phyloP scores from a whole-genome alignment of 2,329 filamentous ascomycete genomes.

The Verticillium longisporum region DNA sequence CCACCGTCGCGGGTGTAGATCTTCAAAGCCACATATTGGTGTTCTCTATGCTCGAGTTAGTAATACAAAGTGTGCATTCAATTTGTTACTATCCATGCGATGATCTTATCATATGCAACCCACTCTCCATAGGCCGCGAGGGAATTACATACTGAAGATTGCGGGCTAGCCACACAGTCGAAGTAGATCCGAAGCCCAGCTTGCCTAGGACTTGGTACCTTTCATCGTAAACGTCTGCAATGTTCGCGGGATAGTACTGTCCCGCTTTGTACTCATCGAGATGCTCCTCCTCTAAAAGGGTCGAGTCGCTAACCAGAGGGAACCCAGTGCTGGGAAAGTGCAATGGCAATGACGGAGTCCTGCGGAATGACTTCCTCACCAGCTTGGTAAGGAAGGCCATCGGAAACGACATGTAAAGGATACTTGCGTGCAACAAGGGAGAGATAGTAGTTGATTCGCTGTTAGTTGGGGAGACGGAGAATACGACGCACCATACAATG shows the following conservation, averaged over 20 bases:
- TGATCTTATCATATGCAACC: too few relatives aligned
- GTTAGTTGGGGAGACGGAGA: too few relatives aligned
- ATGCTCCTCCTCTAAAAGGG: conserved; percentile 12
- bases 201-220: conserved; percentile 32
- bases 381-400: too few relatives aligned
- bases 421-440: too few relatives aligned
- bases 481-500: too few relatives aligned
- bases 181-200: conserved; percentile 31
- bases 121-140: neutral
- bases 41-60: conserved; percentile 7
- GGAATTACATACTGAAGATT: conserved; percentile 17
- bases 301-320: neutral
- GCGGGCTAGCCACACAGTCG: conserved; percentile 31
- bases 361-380: too few relatives aligned
- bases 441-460: too few relatives aligned
- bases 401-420: too few relatives aligned
- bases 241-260: conserved; percentile 15
- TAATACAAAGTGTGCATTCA: too few relatives aligned
- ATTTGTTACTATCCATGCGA: too few relatives aligned
- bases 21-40: conserved; percentile 25
- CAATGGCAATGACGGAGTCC: neutral
- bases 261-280: conserved; percentile 12
- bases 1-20: conserved; percentile 18
- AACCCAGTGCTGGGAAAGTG: neutral
- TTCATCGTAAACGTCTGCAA: conserved; percentile 14